Evolutionary conservation across 345 rosid species (phyloP).

Genomic region (Luvunga scandens): DNA sequence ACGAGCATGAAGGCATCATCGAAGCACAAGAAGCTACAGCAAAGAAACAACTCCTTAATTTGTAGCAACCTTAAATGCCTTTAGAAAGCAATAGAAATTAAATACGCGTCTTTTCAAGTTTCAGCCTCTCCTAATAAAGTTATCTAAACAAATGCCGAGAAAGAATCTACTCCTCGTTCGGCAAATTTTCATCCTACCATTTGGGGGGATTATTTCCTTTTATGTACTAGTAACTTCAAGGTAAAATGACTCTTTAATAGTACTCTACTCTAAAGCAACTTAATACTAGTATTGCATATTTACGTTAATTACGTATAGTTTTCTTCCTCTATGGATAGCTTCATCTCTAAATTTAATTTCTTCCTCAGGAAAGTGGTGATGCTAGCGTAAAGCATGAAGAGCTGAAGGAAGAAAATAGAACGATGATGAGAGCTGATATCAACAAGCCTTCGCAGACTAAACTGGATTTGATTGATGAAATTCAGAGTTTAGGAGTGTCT

Average conservation of each 20-base stretch:
- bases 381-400: neutral
- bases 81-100: no score
- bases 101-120: neutral
- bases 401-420: neutral
- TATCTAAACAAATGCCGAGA: neutral
- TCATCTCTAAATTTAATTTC: neutral
- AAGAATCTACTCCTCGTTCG: neutral
- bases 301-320: no score
- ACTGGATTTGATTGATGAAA: conserved; percentile 26
- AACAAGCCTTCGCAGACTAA: neutral
- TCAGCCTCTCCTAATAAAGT: neutral
- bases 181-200: neutral
- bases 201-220: neutral
- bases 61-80: no score
- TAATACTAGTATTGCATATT: no score
- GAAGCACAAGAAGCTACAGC: no score
- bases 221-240: neutral
- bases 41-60: no score
- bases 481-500: conserved; percentile 22
- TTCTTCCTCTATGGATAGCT: no score
- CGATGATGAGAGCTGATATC: neutral
- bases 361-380: neutral
- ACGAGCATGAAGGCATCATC: no score
- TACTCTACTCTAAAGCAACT: no score
- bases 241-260: neutral